Evolutionary conservation across 2,329 filamentous ascomycete genomes (phyloP).

Genomic region (Arthrobotrys sinensis): DNA sequence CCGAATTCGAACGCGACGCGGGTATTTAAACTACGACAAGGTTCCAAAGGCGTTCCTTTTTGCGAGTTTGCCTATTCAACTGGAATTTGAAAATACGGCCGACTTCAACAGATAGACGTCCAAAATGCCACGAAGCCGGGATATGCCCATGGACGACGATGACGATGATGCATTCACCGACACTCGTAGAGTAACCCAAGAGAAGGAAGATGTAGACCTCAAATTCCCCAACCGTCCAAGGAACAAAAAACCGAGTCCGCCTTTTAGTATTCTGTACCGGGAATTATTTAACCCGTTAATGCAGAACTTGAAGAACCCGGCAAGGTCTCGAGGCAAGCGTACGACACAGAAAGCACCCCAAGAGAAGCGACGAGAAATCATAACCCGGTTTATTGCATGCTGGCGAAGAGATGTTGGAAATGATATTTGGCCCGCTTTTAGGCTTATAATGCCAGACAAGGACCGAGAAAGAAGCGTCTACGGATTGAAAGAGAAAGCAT

Average conservation of each 20-base stretch:
- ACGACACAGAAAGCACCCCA: constrained; percentile 72
- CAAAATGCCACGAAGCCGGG: constrained; percentile 52
- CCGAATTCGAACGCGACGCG: constrained; percentile 19
- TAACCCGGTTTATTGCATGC: constrained; percentile 85
- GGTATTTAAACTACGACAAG: constrained; percentile 6
- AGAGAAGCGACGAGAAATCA: constrained; percentile 83
- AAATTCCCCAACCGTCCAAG: constrained; percentile 86
- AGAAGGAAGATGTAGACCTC: constrained; percentile 61
- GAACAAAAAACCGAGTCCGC: constrained; percentile 81
- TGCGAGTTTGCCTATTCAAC: constrained; percentile 14
- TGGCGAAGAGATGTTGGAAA: constrained; percentile 91
- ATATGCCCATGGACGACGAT: constrained; percentile 55
- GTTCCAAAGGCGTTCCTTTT: neutral
- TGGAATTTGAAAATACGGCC: neutral
- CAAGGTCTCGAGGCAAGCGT: constrained; percentile 72
- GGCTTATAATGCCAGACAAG: constrained; percentile 88
- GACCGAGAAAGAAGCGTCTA: constrained; percentile 94
- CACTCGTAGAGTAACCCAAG: constrained; percentile 51
- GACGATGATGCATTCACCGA: constrained; percentile 61
- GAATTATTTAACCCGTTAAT: constrained; percentile 85
- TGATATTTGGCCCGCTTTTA: constrained; percentile 93
- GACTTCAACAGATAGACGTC: neutral
- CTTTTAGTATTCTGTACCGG: constrained; percentile 84
- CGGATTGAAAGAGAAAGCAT: constrained; percentile 88
- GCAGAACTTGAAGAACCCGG: constrained; percentile 82